A percentile compares a stretch with the other conserved stretches of the same genome.
These are phyloP conservation scores for Puccinia triticina DNA, from an alignment of 1,284 basidiomycete species.

Conservation along the genomic window DNA sequence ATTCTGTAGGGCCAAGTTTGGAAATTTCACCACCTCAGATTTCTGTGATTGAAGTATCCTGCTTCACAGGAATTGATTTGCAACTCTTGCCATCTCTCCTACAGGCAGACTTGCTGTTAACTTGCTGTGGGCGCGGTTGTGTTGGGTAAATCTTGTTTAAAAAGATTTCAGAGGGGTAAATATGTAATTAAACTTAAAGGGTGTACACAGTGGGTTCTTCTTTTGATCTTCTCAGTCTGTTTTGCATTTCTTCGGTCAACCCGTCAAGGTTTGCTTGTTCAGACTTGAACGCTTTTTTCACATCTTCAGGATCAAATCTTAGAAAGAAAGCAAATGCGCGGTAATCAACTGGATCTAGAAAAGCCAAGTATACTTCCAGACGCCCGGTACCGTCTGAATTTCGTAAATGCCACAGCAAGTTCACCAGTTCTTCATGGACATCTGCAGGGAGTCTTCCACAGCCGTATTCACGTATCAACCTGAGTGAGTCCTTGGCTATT, in stretches of 20 bases:
- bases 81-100: no score
- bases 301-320: conserved; percentile 1
- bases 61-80: no score
- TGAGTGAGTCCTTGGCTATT: neutral
- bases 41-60: no score
- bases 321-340: conserved; percentile 15
- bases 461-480: conserved; percentile 25
- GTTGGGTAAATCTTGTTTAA: no score
- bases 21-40: no score
- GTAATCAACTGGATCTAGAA: conserved; percentile 27
- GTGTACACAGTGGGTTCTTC: neutral
- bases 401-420: conserved; percentile 15
- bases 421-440: conserved; percentile 12
- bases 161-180: no score
- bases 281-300: neutral
- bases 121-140: no score
- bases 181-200: no score
- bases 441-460: conserved; percentile 36
- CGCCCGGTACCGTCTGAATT: neutral
- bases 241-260: neutral
- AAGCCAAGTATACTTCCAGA: neutral
- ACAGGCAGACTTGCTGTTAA: no score
- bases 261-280: neutral
- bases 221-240: neutral
- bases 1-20: no score